These are phyloP conservation scores for Rhodotorula sp. DNA, from an alignment of 1,284 basidiomycete genomes.

Conservation along the genomic window DNA sequence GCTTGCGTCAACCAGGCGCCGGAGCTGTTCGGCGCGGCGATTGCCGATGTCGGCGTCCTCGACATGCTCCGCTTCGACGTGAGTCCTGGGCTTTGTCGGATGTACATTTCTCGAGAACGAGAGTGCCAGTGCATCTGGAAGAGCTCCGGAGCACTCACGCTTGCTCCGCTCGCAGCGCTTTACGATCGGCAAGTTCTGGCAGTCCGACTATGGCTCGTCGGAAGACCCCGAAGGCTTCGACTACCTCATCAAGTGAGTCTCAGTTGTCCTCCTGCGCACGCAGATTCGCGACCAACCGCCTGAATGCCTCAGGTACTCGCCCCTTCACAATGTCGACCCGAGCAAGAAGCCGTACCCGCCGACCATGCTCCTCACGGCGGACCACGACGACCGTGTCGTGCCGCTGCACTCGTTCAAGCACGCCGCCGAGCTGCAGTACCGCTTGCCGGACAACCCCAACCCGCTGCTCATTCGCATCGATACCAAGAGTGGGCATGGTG, in stretches of 20 bases:
- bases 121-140: too few species aligned
- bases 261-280: neutral
- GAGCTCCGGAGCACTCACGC: neutral
- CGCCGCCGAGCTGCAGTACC: constrained; percentile 70
- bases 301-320: constrained; percentile 58
- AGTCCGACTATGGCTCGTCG: constrained; percentile 50
- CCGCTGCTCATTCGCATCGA: constrained; percentile 74
- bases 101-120: neutral
- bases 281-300: neutral
- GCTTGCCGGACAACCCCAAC: constrained; percentile 59
- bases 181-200: constrained; percentile 75
- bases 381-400: constrained; percentile 75
- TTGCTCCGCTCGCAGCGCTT: constrained; percentile 57
- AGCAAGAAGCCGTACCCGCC: constrained; percentile 62
- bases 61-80: constrained; percentile 70
- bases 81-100: neutral
- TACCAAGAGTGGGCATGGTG: constrained; percentile 75
- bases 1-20: constrained; percentile 78
- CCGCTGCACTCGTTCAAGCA: constrained; percentile 79
- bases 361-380: constrained; percentile 69
- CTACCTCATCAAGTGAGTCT: constrained; percentile 61
- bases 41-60: constrained; percentile 77
- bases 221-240: constrained; percentile 65
- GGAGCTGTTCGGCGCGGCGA: constrained; percentile 73
- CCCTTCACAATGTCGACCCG: constrained; percentile 68